Evolutionary conservation across 305 asterid genomes (phyloP).

Genomic region (Striga hermonthica): DNA sequence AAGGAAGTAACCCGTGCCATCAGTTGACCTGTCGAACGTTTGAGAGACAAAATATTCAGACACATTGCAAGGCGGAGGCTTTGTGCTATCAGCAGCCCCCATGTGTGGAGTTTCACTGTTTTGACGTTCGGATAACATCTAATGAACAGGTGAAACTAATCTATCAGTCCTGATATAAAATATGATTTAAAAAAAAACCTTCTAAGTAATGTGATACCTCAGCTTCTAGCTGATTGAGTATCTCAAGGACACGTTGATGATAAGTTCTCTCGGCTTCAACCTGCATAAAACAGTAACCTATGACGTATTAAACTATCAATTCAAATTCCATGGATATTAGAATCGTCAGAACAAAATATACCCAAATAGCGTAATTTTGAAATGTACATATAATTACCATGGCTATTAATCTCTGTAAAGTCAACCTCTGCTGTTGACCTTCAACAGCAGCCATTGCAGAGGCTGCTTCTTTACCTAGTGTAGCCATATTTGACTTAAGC

Average conservation of each 20-base stretch:
- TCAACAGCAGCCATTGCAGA: constrained; percentile 70
- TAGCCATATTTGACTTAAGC: constrained; percentile 58
- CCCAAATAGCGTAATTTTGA: not conserved
- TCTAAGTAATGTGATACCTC: constrained; percentile 44
- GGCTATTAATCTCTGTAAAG: constrained; percentile 57
- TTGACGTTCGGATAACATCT: constrained; percentile 69
- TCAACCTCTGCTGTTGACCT: constrained; percentile 60
- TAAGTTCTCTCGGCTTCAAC: constrained; percentile 68
- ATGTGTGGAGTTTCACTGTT: constrained; percentile 39
- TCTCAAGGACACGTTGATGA: constrained; percentile 54
- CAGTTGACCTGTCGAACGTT: constrained; percentile 37
- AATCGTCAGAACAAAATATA: not conserved
- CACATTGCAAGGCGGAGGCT: constrained; percentile 37
- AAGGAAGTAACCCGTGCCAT: constrained; percentile 53
- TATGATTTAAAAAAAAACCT: not conserved
- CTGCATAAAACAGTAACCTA: constrained; percentile 36
- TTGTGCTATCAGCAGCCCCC: constrained; percentile 31
- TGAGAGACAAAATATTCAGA: constrained; percentile 37
- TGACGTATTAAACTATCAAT: constrained; percentile 16
- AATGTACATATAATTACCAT: constrained; percentile 42
- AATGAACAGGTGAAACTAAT: constrained; percentile 21
- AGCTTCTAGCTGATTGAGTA: constrained; percentile 66
- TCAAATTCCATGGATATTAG: constrained; percentile 2
- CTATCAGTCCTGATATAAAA: constrained; percentile 12
- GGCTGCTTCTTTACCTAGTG: constrained; percentile 59